Evolutionary conservation across 768 basidiomycete genomes (phyloP).

Genomic region (Auriscalpium vulgare): DNA sequence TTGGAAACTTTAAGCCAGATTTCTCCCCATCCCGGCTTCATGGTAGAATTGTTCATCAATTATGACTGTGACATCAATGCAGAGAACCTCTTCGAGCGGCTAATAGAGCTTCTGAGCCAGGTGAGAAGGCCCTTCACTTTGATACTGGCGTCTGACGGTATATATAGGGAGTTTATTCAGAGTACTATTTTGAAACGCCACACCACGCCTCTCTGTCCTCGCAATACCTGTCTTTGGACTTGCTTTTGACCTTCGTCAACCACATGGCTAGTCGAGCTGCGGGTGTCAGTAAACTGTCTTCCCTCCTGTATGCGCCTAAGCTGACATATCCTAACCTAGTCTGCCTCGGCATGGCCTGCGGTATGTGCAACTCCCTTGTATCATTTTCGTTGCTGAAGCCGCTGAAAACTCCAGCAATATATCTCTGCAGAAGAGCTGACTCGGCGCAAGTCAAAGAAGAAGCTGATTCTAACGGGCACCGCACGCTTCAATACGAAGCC

Average conservation of each 20-base stretch:
- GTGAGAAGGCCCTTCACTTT: slow-evolving; percentile 27
- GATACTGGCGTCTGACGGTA: not conserved
- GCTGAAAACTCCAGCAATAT: slow-evolving; percentile 35
- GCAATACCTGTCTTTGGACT: slow-evolving; percentile 83
- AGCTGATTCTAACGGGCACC: slow-evolving; percentile 76
- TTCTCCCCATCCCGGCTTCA: slow-evolving; percentile 78
- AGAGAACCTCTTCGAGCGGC: slow-evolving; percentile 89
- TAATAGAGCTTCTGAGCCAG: slow-evolving; percentile 84
- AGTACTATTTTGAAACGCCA: slow-evolving; percentile 45
- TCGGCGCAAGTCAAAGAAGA: slow-evolving; percentile 76
- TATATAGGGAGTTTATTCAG: slow-evolving; percentile 71
- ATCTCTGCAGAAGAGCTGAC: slow-evolving; percentile 50
- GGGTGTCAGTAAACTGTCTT: slow-evolving; percentile 28
- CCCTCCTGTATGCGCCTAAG: not conserved
- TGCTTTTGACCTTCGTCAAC: slow-evolving; percentile 79
- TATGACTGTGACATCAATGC: slow-evolving; percentile 97
- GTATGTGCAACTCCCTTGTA: slow-evolving; percentile 31
- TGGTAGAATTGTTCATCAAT: slow-evolving; percentile 93
- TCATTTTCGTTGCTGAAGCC: not conserved
- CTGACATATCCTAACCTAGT: slow-evolving; percentile 6
- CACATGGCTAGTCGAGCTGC: slow-evolving; percentile 72
- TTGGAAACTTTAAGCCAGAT: slow-evolving; percentile 81
- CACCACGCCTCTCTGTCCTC: slow-evolving; percentile 67
- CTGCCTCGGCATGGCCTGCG: slow-evolving; percentile 50
- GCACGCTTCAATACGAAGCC: slow-evolving; percentile 89